Conservation (phyloP, 2,329 filamentous ascomycete genomes). For the Paecilomyces variotii region DNA sequence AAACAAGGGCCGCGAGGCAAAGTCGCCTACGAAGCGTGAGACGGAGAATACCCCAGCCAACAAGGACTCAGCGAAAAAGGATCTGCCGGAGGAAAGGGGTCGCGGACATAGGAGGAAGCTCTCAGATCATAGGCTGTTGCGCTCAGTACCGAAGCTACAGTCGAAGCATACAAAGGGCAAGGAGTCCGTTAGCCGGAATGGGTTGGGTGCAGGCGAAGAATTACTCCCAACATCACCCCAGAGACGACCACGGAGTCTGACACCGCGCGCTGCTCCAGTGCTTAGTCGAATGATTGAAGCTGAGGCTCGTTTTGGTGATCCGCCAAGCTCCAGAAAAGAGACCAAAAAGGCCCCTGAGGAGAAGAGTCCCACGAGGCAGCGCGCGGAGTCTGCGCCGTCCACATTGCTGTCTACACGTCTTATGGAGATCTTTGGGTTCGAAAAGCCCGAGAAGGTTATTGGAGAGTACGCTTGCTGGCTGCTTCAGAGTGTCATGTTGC, state of each 20-base stretch:
- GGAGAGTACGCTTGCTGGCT: slow-evolving; percentile 92
- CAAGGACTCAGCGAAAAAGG: slow-evolving; percentile 10
- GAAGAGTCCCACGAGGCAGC: slow-evolving; percentile 48
- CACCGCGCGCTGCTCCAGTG: slow-evolving; percentile 55
- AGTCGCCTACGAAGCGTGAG: slow-evolving; percentile 1
- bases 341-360: slow-evolving; percentile 12
- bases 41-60: neutral
- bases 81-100: slow-evolving; percentile 24
- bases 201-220: slow-evolving; percentile 7
- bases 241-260: slow-evolving; percentile 25
- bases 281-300: slow-evolving; percentile 74
- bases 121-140: slow-evolving; percentile 52
- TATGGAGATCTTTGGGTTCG: slow-evolving; percentile 80
- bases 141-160: slow-evolving; percentile 55
- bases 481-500: slow-evolving; percentile 80
- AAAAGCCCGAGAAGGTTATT: slow-evolving; percentile 73
- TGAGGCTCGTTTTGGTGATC: slow-evolving; percentile 49
- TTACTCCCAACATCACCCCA: slow-evolving; percentile 10
- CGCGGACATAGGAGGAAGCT: slow-evolving; percentile 50
- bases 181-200: slow-evolving; percentile 13
- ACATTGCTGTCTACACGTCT: slow-evolving; percentile 61
- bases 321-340: slow-evolving; percentile 10
- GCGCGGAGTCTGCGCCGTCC: slow-evolving; percentile 34
- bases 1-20: slow-evolving; percentile 1
- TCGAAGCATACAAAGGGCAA: slow-evolving; percentile 17